A percentile compares a stretch with the other conserved stretches of the same genome.
Evolutionary conservation across 2,329 filamentous ascomycete species (phyloP).

Genomic region (Paraphoma chrysanthemicola): DNA sequence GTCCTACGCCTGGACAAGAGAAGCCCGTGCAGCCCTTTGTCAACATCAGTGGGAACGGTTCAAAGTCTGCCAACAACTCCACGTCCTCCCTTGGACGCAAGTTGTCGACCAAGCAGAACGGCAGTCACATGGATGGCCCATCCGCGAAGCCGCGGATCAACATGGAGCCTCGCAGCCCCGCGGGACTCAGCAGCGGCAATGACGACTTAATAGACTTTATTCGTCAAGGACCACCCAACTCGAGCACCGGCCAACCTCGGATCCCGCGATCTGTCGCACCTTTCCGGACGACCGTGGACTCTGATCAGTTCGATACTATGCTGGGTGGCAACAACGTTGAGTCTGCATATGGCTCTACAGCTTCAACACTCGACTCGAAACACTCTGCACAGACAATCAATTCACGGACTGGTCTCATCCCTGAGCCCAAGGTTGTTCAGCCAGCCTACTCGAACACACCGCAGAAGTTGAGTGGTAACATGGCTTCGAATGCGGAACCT

Average conservation of each 20-base stretch:
- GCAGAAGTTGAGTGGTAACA: slow-evolving; percentile 42
- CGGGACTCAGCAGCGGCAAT: slow-evolving; percentile 69
- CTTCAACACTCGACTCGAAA: slow-evolving; percentile 43
- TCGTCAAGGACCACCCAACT: slow-evolving; percentile 77
- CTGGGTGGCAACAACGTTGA: slow-evolving; percentile 41
- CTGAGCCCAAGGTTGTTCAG: slow-evolving; percentile 39
- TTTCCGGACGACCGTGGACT: slow-evolving; percentile 85
- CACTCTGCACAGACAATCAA: slow-evolving; percentile 68
- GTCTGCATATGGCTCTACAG: slow-evolving; percentile 44
- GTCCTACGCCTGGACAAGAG: slow-evolving; percentile 55
- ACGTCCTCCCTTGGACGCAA: slow-evolving; percentile 38
- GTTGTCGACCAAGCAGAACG: slow-evolving; percentile 29
- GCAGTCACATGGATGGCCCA: slow-evolving; percentile 24
- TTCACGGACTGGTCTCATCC: slow-evolving; percentile 74
- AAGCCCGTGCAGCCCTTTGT: slow-evolving; percentile 45
- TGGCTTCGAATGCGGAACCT: slow-evolving; percentile 49
- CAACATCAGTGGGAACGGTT: slow-evolving; percentile 24
- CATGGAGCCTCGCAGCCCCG: slow-evolving; percentile 69
- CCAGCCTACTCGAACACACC: slow-evolving; percentile 47
- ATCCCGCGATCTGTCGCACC: slow-evolving; percentile 85
- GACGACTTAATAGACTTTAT: slow-evolving; percentile 96
- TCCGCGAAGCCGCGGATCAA: slow-evolving; percentile 37
- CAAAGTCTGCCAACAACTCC: slow-evolving; percentile 26
- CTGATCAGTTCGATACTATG: slow-evolving; percentile 70
- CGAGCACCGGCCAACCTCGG: slow-evolving; percentile 66